These are phyloP conservation scores for Lentinus tigrinus DNA, from an alignment of 768 basidiomycete species.

Conservation along the genomic window DNA sequence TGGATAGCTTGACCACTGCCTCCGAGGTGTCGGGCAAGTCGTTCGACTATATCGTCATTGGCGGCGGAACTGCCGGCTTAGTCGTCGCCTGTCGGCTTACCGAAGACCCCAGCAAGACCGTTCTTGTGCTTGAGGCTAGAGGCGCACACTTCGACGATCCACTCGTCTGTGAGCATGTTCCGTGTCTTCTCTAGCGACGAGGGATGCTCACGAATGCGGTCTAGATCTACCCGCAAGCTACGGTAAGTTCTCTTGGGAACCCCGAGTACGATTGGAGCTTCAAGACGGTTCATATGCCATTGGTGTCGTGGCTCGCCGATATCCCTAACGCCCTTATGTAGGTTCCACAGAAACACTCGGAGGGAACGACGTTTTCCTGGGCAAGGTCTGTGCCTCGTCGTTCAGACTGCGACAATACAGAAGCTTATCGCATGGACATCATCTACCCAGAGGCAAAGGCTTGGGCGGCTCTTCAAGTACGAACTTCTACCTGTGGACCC, in stretches of 20 bases:
- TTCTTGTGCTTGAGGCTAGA: conserved; percentile 36
- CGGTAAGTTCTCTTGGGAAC: conserved; percentile 7
- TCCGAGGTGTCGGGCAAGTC: neutral
- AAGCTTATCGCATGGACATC: neutral
- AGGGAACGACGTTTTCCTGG: neutral
- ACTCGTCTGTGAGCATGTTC: conserved; percentile 1
- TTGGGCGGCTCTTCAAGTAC: conserved; percentile 42
- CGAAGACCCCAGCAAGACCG: conserved; percentile 32
- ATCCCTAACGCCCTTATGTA: neutral
- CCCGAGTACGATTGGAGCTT: conserved; percentile 16
- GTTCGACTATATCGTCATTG: conserved; percentile 4
- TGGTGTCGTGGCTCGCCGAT: neutral
- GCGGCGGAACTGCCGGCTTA: conserved; percentile 30
- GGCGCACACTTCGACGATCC: conserved; percentile 11
- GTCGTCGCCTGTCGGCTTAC: conserved; percentile 38
- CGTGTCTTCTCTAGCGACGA: neutral
- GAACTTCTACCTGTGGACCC: conserved; percentile 37
- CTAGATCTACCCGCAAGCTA: conserved; percentile 2
- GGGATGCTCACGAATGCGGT: too few relatives aligned
- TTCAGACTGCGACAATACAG: neutral
- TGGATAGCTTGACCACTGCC: neutral
- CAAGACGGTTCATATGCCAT: conserved; percentile 9
- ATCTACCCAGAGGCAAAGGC: conserved; percentile 24
- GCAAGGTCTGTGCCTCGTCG: neutral
- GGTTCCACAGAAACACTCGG: conserved; percentile 5